Base-by-base conservation (phyloP, 352 stramenopile species). In the Thalassiosira exigua region DNA sequence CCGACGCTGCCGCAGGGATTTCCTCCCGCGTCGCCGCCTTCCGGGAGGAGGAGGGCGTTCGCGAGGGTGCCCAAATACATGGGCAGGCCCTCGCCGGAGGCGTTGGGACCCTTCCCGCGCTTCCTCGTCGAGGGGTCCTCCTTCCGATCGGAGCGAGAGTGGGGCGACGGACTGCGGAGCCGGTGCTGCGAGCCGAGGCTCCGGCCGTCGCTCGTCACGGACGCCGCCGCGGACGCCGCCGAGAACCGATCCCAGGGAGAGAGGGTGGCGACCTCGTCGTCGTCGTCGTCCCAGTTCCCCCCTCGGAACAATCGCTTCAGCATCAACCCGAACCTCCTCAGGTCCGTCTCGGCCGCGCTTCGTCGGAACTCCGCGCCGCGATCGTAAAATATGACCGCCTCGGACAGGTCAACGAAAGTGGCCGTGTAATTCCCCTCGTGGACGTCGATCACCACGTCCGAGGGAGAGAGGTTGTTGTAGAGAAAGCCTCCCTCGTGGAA, bases 381-480 rank as follows among this genome's bases (percentile, higher is more conserved):
- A n/a, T 41, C 19, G 30, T 22, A 21, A 30, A 51, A 24, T n/a
- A 56, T 60, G 46, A 60, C 56, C 11, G 62, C 26, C 30, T 29
- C 39, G 29, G 62, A 72, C 29, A 72, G 58, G 27, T 72, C 48
- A n/a, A 84, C 76, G 14, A 84, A 72, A 3, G 75, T 84, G 14
- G 75, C 75, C 19, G 69, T 57, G 48, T 84, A 75, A 9, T 52
- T 21, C n/a, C 75, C 75, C 27, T 79, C 67, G 17, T 42, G 46
- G 21, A 48, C 36, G 12, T 42, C 53, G 9, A 83, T 27, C 11
- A 83, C 36, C 29, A 83, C 69, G 59, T 83, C 79, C 4, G 69
- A 59, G 9, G 68, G 30, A 0, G 67, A 51, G 5, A 83, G 36
- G 46, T 57, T 76, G 42, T 84, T 84, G 64, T 79, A 58, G 0